Evolutionary conservation across 495 filamentous ascomycete genomes (phyloP).

Genomic region (Neurospora sp.): DNA sequence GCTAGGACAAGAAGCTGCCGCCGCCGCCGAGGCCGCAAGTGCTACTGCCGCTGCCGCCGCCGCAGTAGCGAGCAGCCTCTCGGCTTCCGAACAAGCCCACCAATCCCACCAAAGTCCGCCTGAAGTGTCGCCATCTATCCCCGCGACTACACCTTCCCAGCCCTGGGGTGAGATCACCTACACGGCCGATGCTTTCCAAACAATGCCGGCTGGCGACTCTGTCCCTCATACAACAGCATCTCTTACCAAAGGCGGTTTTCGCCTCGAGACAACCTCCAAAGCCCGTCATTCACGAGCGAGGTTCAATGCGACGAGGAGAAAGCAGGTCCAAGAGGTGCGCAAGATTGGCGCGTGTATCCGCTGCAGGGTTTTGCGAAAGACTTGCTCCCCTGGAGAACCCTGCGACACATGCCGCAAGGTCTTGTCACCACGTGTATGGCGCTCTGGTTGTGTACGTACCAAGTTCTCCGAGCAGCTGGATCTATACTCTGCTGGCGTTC

Average conservation of each 20-base stretch:
- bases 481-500: constrained; percentile 60
- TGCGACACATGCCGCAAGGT: constrained; percentile 74
- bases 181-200: constrained; percentile 23
- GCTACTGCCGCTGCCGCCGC: constrained; percentile 11
- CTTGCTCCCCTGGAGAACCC: constrained; percentile 70
- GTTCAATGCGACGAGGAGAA: constrained; percentile 57
- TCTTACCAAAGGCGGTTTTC: constrained; percentile 31
- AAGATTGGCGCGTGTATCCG: constrained; percentile 77
- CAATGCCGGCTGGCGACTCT: constrained; percentile 5
- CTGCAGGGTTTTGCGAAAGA: constrained; percentile 80
- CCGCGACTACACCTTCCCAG: constrained; percentile 12
- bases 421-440: constrained; percentile 71
- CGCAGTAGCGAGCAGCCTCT: constrained; percentile 8
- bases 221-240: constrained; percentile 11
- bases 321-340: constrained; percentile 72
- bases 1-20: constrained; percentile 24
- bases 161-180: constrained; percentile 40
- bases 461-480: constrained; percentile 65
- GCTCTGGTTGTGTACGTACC: constrained; percentile 65
- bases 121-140: constrained; percentile 5
- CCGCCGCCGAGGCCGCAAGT: constrained; percentile 18
- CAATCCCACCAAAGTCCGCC: not conserved
- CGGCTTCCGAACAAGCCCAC: constrained; percentile 6
- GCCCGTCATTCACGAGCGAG: constrained; percentile 46
- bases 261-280: constrained; percentile 29